phyloP scores from a whole-genome alignment of 345 rosid genomes.

The Citrus reticulata region DNA sequence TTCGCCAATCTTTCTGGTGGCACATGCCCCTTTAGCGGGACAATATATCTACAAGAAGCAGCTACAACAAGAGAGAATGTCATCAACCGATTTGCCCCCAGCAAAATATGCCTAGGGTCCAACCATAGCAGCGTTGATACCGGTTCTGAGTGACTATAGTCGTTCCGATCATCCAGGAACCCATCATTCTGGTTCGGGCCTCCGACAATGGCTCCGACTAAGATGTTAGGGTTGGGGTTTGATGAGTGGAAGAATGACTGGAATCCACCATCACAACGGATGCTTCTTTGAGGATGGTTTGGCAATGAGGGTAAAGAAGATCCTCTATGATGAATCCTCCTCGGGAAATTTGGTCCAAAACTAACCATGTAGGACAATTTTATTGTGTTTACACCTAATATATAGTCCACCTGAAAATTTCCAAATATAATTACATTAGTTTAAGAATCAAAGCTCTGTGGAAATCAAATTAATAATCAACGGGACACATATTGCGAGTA shows the following conservation, averaged over 20 bases:
- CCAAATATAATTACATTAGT: not conserved
- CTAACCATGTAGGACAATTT: constrained; percentile 92
- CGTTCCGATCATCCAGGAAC: constrained; percentile 56
- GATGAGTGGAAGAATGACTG: constrained; percentile 47
- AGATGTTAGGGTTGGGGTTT: constrained; percentile 70
- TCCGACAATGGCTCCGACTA: constrained; percentile 79
- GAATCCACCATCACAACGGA: constrained; percentile 71
- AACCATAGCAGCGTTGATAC: constrained; percentile 74
- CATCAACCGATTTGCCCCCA: constrained; percentile 9
- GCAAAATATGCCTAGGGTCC: constrained; percentile 79
- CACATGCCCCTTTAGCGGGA: not conserved
- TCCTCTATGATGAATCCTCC: constrained; percentile 79
- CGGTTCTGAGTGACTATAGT: constrained; percentile 74
- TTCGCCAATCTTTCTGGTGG: not conserved
- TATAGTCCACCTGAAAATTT: constrained; percentile 61
- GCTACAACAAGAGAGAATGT: not conserved
- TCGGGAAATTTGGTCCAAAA: constrained; percentile 61
- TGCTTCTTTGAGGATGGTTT: constrained; percentile 32
- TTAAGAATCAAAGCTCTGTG: no score
- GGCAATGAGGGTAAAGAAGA: constrained; percentile 70
- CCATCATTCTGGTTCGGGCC: constrained; percentile 79
- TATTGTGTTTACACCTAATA: constrained; percentile 66
- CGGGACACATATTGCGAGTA: not conserved
- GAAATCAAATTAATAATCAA: not conserved
- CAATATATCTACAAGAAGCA: not conserved